Evolutionary conservation across 1,284 basidiomycete genomes (phyloP).

Genomic region (Vanrija sp.): DNA sequence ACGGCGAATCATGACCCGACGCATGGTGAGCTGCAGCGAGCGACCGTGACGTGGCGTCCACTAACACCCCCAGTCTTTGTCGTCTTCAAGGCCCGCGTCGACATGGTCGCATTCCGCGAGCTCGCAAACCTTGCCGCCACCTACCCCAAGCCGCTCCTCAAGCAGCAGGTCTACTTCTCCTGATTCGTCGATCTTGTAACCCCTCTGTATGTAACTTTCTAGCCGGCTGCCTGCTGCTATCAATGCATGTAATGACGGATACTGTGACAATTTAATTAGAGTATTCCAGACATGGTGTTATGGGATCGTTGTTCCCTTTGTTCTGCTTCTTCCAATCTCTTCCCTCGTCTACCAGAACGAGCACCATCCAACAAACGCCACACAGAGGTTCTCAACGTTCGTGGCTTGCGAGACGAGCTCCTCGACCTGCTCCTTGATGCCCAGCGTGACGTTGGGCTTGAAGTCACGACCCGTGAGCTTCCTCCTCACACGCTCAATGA

Average conservation of each 20-base stretch:
- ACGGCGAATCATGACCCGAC: conserved; percentile 73
- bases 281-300: no score
- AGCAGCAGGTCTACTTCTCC: conserved; percentile 32
- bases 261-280: no score
- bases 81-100: conserved; percentile 74
- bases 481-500: conserved; percentile 87
- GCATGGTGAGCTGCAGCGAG: conserved; percentile 52
- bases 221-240: no score
- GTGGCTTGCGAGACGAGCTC: conserved; percentile 87
- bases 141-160: conserved; percentile 38
- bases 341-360: neutral
- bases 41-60: conserved; percentile 1
- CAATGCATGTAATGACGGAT: no score
- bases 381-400: conserved; percentile 86
- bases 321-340: neutral
- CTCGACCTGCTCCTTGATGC: conserved; percentile 76
- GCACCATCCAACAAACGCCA: conserved; percentile 93
- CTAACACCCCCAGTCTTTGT: conserved; percentile 58
- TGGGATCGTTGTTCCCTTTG: neutral
- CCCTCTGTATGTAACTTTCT: no score
- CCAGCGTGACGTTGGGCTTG: conserved; percentile 69
- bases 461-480: conserved; percentile 92
- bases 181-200: no score
- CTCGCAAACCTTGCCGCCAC: conserved; percentile 35
- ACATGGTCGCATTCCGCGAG: conserved; percentile 42